phyloP scores from a whole-genome alignment of 345 rosid species.

The Populus pruinosa region DNA sequence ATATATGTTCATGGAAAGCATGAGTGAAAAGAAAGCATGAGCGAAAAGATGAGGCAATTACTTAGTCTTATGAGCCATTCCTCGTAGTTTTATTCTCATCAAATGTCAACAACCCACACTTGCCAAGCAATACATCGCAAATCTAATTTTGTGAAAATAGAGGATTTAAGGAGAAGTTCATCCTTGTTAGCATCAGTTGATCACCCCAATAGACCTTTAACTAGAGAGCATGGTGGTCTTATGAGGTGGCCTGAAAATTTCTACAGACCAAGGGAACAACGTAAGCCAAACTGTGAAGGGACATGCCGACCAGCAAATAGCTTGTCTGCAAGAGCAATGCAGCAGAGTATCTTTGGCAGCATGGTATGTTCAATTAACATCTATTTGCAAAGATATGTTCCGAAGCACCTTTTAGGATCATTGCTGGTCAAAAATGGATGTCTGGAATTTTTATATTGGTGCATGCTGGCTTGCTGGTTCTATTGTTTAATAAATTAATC shows the following conservation, averaged over 20 bases:
- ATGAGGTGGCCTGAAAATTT: slow-evolving; percentile 75
- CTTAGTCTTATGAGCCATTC: no score
- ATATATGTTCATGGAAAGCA: no score
- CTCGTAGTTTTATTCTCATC: no score
- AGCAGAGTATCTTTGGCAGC: slow-evolving; percentile 72
- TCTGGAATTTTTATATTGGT: background rate
- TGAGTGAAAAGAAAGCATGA: no score
- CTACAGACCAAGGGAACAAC: slow-evolving; percentile 26
- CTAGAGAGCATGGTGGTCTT: slow-evolving; percentile 51
- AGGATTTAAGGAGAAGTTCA: slow-evolving; percentile 35
- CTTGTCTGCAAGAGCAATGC: slow-evolving; percentile 78
- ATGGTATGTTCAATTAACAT: slow-evolving; percentile 43
- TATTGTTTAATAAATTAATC: background rate
- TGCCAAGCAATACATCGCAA: no score
- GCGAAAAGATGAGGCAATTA: no score
- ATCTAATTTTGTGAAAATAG: no score
- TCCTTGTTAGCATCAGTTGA: slow-evolving; percentile 50
- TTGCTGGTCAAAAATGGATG: background rate
- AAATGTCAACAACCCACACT: no score
- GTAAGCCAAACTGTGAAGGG: slow-evolving; percentile 20
- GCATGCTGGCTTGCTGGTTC: no score
- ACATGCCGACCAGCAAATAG: slow-evolving; percentile 27
- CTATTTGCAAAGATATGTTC: background rate
- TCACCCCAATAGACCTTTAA: slow-evolving; percentile 45
- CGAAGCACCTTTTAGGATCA: background rate